phyloP scores from a whole-genome alignment of 768 basidiomycete species.

The Amanita rimosa region DNA sequence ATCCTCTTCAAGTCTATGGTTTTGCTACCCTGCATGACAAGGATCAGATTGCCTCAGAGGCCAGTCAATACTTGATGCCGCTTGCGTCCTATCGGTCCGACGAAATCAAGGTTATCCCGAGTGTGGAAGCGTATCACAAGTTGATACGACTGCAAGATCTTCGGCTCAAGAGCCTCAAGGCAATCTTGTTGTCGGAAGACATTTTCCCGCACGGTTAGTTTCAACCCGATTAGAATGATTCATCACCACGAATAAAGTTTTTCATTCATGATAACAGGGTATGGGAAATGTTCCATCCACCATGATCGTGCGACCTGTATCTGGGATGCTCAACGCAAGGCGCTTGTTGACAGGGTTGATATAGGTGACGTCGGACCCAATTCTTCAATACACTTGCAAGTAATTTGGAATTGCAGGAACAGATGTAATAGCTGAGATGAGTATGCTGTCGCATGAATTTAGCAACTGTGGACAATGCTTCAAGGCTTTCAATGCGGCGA shows the following conservation, averaged over 20 bases:
- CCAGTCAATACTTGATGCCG: constrained; percentile 51
- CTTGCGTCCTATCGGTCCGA: constrained; percentile 40
- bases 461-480: constrained; percentile 38
- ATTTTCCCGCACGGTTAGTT: constrained; percentile 56
- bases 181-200: constrained; percentile 43
- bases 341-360: constrained; percentile 36
- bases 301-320: constrained; percentile 25
- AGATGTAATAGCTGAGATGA: constrained; percentile 62
- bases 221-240: not conserved
- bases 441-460: constrained; percentile 31
- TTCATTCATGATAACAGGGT: constrained; percentile 21
- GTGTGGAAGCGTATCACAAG: constrained; percentile 51
- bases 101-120: constrained; percentile 43
- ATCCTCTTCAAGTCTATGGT: constrained; percentile 52
- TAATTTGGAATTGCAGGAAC: constrained; percentile 28
- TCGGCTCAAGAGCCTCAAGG: constrained; percentile 41
- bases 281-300: constrained; percentile 51
- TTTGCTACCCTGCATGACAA: constrained; percentile 35
- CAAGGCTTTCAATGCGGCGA: constrained; percentile 52
- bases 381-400: not conserved
- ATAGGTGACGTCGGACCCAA: constrained; percentile 27
- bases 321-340: constrained; percentile 43
- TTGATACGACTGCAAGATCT: constrained; percentile 47
- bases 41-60: constrained; percentile 37
- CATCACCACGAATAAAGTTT: not conserved